A percentile compares a stretch with the other conserved stretches of the same genome.
phyloP scores from a whole-genome alignment of 352 stramenopile species.

The Halophytophthora polymorphica region DNA sequence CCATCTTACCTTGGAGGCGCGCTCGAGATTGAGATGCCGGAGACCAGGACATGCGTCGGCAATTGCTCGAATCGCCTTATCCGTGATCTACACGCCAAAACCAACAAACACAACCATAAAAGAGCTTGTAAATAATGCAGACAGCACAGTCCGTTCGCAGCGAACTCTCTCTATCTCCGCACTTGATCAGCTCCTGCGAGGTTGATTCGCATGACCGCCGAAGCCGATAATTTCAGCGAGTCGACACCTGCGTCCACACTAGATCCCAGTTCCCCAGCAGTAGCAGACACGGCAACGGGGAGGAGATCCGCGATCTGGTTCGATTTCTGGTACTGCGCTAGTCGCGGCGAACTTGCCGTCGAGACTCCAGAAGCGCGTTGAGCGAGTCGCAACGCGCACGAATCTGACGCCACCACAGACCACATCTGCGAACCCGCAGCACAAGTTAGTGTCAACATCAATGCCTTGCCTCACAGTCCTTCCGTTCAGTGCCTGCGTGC shows the following conservation, averaged over 20 bases:
- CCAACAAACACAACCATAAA: background rate
- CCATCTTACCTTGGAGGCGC: constrained; percentile 33
- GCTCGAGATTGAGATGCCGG: constrained; percentile 37
- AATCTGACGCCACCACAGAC: constrained; percentile 63
- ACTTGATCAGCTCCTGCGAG: constrained; percentile 59
- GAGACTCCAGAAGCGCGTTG: background rate
- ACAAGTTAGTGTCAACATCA: background rate
- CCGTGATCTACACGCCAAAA: constrained; percentile 33
- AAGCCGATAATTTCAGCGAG: constrained; percentile 2
- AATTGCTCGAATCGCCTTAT: constrained; percentile 35
- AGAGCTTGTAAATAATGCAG: background rate
- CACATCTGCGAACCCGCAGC: constrained; percentile 36
- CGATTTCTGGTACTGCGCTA: constrained; percentile 9
- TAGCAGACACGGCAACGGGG: constrained; percentile 11
- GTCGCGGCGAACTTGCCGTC: constrained; percentile 6
- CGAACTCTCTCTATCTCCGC: background rate
- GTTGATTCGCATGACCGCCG: constrained; percentile 38
- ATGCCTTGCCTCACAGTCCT: background rate
- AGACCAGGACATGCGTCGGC: constrained; percentile 34
- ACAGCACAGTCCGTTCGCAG: background rate
- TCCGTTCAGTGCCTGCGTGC: background rate
- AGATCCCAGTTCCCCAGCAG: background rate
- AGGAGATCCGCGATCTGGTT: constrained; percentile 47
- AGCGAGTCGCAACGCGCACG: constrained; percentile 45
- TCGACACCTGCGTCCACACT: background rate